These are phyloP conservation scores for Fusarium ambrosium DNA, from an alignment of 2,329 filamentous ascomycete genomes.

Conservation along the genomic window DNA sequence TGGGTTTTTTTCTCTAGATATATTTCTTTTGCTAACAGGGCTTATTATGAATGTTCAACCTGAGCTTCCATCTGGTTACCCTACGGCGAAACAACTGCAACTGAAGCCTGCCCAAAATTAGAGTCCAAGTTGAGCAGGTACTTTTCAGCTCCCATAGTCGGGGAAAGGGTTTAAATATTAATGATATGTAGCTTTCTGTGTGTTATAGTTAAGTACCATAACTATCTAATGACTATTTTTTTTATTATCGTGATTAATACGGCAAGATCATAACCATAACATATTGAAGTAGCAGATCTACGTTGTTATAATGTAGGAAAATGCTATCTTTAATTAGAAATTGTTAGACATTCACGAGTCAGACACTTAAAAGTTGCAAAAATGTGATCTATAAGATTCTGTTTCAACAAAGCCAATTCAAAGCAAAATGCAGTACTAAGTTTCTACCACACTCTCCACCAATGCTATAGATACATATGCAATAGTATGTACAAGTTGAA, in stretches of 20 bases:
- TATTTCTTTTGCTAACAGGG: neutral
- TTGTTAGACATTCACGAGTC: neutral
- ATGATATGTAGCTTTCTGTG: neutral
- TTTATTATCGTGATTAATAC: neutral
- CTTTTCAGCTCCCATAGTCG: neutral
- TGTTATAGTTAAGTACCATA: neutral
- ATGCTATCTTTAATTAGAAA: too few species aligned
- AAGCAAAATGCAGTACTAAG: neutral
- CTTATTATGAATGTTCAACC: neutral
- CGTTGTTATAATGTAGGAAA: too few species aligned
- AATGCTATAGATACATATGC: neutral
- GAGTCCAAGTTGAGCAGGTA: too few species aligned
- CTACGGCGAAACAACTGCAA: neutral
- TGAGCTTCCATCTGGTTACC: neutral
- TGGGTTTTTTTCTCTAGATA: neutral
- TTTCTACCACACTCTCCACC: neutral
- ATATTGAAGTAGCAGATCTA: neutral
- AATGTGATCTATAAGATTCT: neutral
- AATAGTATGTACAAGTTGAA: neutral
- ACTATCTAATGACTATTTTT: neutral
- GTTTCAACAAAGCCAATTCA: too few species aligned
- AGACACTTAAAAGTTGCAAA: neutral
- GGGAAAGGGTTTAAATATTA: fast-evolving
- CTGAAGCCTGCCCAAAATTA: neutral
- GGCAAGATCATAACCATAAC: neutral